phyloP scores from a whole-genome alignment of 805 yeast genomes.

The Candida morakotiae region DNA sequence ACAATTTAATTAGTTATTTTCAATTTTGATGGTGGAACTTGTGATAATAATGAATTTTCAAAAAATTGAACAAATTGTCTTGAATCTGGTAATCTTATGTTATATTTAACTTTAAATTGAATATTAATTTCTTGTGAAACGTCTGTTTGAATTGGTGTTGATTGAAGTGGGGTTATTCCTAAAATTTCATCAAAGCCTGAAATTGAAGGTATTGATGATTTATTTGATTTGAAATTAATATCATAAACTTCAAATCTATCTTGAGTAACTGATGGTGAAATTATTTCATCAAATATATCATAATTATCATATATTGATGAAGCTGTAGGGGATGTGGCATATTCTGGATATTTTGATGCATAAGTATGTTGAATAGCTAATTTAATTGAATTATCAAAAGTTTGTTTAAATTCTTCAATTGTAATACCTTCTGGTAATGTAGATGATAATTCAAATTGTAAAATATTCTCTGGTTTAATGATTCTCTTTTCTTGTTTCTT shows the following conservation, averaged over 20 bases:
- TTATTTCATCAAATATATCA: conserved; percentile 36
- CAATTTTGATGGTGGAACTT: conserved; percentile 21
- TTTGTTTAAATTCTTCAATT: conserved; percentile 22
- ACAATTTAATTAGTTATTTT: conserved; percentile 5
- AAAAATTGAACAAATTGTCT: conserved; percentile 31
- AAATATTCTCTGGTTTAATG: conserved; percentile 28
- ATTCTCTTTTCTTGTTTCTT: conserved; percentile 10
- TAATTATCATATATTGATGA: conserved; percentile 11
- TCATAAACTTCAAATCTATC: conserved; percentile 32
- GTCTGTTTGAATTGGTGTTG: conserved; percentile 9
- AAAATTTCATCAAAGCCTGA: conserved; percentile 32
- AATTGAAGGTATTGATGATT: conserved; percentile 4
- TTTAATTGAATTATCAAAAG: conserved; percentile 27
- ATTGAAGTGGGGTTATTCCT: conserved; percentile 16
- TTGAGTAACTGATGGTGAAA: conserved; percentile 32
- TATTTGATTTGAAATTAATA: conserved; percentile 19
- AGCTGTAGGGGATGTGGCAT: conserved; percentile 27
- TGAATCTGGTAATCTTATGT: conserved; percentile 31
- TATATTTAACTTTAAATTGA: conserved; percentile 29
- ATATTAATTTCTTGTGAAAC: conserved; percentile 20
- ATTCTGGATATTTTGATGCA: conserved; percentile 34
- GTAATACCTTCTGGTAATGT: conserved; percentile 23
- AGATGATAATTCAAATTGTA: conserved; percentile 20
- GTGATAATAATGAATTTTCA: conserved; percentile 29
- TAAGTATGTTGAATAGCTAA: conserved; percentile 28